These are phyloP conservation scores for Rhynchosporium agropyri DNA, from an alignment of 2,329 filamentous ascomycete species.

Conservation along the genomic window DNA sequence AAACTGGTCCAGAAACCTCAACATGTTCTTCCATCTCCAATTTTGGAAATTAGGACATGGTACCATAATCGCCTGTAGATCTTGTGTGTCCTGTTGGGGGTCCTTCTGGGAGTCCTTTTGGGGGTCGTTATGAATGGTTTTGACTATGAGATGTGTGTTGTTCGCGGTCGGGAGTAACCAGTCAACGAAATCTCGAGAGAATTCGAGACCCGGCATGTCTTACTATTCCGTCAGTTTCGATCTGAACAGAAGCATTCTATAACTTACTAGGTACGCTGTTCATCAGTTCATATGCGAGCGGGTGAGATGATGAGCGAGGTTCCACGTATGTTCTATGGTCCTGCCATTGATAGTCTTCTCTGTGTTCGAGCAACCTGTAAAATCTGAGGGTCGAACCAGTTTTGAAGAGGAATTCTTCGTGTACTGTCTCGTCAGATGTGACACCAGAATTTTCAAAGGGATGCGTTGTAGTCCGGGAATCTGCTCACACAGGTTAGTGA, in stretches of 20 bases:
- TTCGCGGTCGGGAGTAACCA: background rate
- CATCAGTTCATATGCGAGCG: background rate
- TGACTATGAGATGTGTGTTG: background rate
- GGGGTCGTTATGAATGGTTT: background rate
- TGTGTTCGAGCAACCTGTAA: background rate
- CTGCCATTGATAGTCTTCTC: background rate
- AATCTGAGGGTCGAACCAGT: background rate
- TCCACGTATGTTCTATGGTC: background rate
- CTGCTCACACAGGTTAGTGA: no score
- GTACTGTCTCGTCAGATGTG: no score
- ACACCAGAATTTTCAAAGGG: no score
- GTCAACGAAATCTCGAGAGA: background rate
- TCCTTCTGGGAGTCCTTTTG: background rate
- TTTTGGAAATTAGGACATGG: background rate
- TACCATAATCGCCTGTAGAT: background rate
- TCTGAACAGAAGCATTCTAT: background rate
- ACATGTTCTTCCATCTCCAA: background rate
- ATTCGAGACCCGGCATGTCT: background rate
- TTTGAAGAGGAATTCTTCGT: no score
- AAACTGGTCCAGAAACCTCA: background rate
- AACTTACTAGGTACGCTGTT: background rate
- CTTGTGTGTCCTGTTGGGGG: background rate
- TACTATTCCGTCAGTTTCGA: background rate
- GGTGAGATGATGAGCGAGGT: background rate
- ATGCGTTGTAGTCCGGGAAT: no score